These are phyloP conservation scores for Aegilops longissima DNA, from an alignment of 176 grass and related monocot species.

Conservation along the genomic window DNA sequence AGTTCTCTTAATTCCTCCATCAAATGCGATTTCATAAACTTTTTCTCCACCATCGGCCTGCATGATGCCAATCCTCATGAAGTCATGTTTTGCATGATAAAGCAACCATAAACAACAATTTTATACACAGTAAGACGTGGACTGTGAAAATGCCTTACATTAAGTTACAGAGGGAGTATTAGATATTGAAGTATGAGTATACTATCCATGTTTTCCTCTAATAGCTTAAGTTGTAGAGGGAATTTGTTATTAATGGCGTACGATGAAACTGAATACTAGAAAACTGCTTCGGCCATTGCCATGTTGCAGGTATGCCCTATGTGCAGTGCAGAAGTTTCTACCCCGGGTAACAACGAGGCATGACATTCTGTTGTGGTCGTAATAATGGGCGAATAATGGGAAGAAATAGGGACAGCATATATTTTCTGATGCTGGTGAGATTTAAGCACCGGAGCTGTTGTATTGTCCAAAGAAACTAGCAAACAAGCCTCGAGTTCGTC, in stretches of 20 bases:
- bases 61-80: not conserved
- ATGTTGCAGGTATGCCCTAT: constrained; percentile 66
- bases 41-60: not conserved
- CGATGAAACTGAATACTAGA: not conserved
- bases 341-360: constrained; percentile 31
- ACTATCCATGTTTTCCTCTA: not conserved
- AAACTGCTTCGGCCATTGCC: not conserved
- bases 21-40: not conserved
- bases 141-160: too few species aligned
- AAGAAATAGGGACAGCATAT: not conserved
- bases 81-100: not conserved
- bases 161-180: not conserved
- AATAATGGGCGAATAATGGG: not conserved
- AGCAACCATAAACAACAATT: not conserved
- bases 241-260: not conserved
- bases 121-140: not conserved
- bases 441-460: constrained; percentile 3
- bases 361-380: constrained; percentile 6
- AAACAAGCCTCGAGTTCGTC: not conserved
- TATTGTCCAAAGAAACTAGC: not conserved
- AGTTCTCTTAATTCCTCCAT: not conserved
- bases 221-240: not conserved
- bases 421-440: constrained; percentile 15
- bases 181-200: not conserved
- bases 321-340: constrained; percentile 74